Evolutionary conservation across 768 basidiomycete genomes (phyloP).

Genomic region (Kockovaella imperatae): DNA sequence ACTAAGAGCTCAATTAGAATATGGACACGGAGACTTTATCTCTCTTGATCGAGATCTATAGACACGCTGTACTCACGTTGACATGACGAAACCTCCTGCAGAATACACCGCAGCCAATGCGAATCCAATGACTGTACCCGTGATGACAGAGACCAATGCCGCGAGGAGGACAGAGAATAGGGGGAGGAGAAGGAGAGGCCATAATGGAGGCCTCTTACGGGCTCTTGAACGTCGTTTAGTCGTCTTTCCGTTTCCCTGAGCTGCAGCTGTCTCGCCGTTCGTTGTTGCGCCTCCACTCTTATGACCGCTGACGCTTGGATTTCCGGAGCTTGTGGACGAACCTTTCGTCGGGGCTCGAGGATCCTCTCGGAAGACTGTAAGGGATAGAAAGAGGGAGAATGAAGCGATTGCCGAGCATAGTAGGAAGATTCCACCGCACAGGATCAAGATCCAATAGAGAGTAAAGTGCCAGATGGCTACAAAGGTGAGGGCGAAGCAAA

Average conservation of each 20-base stretch:
- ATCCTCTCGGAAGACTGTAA: conserved; percentile 9
- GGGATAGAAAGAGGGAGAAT: conserved; percentile 22
- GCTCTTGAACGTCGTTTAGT: too few relatives aligned
- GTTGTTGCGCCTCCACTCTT: too few relatives aligned
- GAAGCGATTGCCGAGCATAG: conserved; percentile 21
- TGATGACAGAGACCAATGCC: conserved; percentile 19
- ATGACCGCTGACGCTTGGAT: too few relatives aligned
- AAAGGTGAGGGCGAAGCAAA: background rate
- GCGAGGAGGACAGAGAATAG: conserved; percentile 13
- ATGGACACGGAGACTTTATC: too few relatives aligned
- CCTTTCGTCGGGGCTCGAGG: background rate
- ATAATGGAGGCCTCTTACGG: conserved; percentile 31
- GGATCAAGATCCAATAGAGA: conserved; percentile 33
- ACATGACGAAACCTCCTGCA: conserved; percentile 37
- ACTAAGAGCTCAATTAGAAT: too few relatives aligned
- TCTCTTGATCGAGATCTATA: too few relatives aligned
- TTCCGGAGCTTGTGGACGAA: background rate
- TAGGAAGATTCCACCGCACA: conserved; percentile 22
- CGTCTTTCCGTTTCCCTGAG: too few relatives aligned
- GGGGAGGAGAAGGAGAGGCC: conserved; percentile 30
- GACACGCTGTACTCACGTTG: conserved; percentile 40
- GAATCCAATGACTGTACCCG: conserved; percentile 34
- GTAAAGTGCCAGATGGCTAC: conserved; percentile 41
- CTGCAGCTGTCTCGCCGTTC: too few relatives aligned
- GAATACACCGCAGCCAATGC: conserved; percentile 38